phyloP scores from a whole-genome alignment of 2,329 filamentous ascomycete species.

The Rutstroemia sp. region DNA sequence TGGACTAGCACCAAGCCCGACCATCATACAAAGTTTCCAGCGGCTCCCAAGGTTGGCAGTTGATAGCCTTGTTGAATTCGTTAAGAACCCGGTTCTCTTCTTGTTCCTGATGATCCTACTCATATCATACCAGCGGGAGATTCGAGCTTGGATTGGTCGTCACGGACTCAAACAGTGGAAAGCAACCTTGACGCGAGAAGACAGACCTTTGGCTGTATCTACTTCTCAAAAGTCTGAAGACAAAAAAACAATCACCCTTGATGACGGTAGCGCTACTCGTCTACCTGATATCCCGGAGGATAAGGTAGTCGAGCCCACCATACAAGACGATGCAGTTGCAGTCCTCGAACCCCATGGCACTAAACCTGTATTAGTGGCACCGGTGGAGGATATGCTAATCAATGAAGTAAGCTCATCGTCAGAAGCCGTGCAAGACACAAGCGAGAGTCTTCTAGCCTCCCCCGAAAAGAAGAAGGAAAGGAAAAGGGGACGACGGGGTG shows the following conservation, averaged over 20 bases:
- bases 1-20: conserved; percentile 30
- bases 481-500: conserved; percentile 65
- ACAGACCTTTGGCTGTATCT: conserved; percentile 10
- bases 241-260: background rate
- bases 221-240: conserved; percentile 8
- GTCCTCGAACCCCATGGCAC: background rate
- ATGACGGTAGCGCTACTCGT: background rate
- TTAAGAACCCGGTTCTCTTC: conserved; percentile 41
- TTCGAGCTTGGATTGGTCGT: conserved; percentile 29
- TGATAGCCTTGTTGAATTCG: conserved; percentile 45
- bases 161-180: conserved; percentile 4
- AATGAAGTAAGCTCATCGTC: background rate
- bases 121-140: conserved; percentile 20
- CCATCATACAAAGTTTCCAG: conserved; percentile 44
- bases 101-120: conserved; percentile 30
- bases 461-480: conserved; percentile 48
- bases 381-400: background rate
- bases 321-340: background rate
- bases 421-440: background rate
- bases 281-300: background rate
- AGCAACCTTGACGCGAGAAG: conserved; percentile 12
- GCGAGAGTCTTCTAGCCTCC: conserved; percentile 22
- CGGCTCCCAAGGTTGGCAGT: conserved; percentile 43
- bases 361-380: background rate
- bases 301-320: background rate